Conservation (phyloP, 2,329 filamentous ascomycete genomes). For the Exophiala sp. region DNA sequence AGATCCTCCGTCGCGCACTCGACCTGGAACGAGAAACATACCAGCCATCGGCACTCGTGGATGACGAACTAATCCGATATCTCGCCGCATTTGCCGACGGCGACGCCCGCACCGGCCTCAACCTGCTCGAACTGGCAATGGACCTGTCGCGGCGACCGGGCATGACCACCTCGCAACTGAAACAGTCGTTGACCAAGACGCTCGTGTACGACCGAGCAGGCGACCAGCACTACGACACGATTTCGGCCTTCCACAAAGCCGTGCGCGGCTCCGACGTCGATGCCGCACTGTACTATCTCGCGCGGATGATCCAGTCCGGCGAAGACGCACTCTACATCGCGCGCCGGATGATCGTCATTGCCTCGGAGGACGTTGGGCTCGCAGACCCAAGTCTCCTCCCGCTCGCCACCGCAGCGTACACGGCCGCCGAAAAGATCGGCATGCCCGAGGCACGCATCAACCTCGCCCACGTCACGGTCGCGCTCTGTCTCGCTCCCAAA, state of each 20-base stretch:
- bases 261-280: slow-evolving; percentile 81
- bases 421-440: slow-evolving; percentile 84
- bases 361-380: slow-evolving; percentile 86
- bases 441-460: slow-evolving; percentile 93
- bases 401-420: slow-evolving; percentile 79
- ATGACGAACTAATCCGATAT: slow-evolving; percentile 71
- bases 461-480: slow-evolving; percentile 78
- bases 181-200: slow-evolving; percentile 78
- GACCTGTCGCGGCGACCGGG: slow-evolving; percentile 56
- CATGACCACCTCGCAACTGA: slow-evolving; percentile 70
- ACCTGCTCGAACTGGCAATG: slow-evolving; percentile 83
- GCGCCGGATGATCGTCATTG: slow-evolving; percentile 86
- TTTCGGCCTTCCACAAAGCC: slow-evolving; percentile 94
- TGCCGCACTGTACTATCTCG: slow-evolving; percentile 88
- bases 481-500: slow-evolving; percentile 74
- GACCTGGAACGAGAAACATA: slow-evolving; percentile 42
- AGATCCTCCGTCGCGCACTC: slow-evolving; percentile 72
- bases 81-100: slow-evolving; percentile 83
- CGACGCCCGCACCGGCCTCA: slow-evolving; percentile 86
- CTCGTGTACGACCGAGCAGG: slow-evolving; percentile 91
- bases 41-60: slow-evolving; percentile 53
- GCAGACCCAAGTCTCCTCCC: slow-evolving; percentile 79
- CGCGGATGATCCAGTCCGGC: slow-evolving; percentile 89
- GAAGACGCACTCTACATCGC: slow-evolving; percentile 92
- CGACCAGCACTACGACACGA: slow-evolving; percentile 96